Conservation (phyloP, 352 stramenopile genomes). For the Globisporangium sylvaticum region DNA sequence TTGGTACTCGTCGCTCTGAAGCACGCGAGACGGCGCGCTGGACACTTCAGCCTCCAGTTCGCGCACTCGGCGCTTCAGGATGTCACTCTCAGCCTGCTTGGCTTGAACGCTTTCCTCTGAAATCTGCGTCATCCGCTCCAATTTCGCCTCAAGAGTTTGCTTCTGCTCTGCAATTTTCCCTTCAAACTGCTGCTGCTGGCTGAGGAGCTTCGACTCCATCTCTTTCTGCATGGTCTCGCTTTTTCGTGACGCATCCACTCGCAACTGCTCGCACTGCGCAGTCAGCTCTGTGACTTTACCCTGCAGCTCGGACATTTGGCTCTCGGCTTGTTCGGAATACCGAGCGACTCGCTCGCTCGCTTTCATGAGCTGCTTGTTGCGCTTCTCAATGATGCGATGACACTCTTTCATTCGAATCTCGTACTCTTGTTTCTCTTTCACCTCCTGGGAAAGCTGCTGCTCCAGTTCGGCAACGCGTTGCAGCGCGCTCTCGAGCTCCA, state of each 20-base stretch:
- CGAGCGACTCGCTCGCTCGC: slow-evolving; percentile 66
- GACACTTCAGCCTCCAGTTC: slow-evolving; percentile 39
- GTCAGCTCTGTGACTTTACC: slow-evolving; percentile 29
- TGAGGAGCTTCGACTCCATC: slow-evolving; percentile 25
- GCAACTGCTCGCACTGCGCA: slow-evolving; percentile 32
- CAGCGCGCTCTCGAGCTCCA: slow-evolving; percentile 39
- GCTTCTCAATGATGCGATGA: slow-evolving; percentile 81
- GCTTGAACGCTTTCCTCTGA: slow-evolving; percentile 20
- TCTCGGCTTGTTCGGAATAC: slow-evolving; percentile 61
- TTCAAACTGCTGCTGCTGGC: slow-evolving; percentile 17
- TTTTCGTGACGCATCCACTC: slow-evolving; percentile 16
- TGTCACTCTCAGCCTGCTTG: slow-evolving; percentile 29
- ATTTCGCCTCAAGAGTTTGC: slow-evolving; percentile 25
- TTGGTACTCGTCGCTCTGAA: slow-evolving; percentile 53
- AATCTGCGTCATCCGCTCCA: slow-evolving; percentile 21
- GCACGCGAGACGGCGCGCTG: slow-evolving; percentile 21
- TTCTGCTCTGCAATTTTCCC: slow-evolving; percentile 28
- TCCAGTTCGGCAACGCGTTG: slow-evolving; percentile 30
- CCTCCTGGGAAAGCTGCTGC: slow-evolving; percentile 24
- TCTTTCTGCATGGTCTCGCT: slow-evolving; percentile 28
- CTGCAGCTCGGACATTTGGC: slow-evolving; percentile 42
- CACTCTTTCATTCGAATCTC: slow-evolving; percentile 76
- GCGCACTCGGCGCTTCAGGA: slow-evolving; percentile 19
- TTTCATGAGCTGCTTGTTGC: slow-evolving; percentile 84
- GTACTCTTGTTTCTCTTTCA: slow-evolving; percentile 57